These are phyloP conservation scores for Aspergillaceae sp. DNA, from an alignment of 2,329 filamentous ascomycete genomes.

Conservation along the genomic window DNA sequence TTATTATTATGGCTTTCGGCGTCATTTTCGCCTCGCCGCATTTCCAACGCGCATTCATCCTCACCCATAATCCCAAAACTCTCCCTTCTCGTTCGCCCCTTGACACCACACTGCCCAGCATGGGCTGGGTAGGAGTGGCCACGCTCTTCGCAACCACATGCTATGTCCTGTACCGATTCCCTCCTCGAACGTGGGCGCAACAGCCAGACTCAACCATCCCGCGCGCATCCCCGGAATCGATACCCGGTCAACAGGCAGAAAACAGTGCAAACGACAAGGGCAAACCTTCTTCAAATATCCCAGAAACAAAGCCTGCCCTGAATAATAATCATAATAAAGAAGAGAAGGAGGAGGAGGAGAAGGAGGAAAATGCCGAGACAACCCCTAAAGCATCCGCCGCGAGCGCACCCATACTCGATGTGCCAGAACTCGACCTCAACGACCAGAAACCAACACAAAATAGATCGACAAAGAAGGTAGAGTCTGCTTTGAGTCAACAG, in stretches of 20 bases:
- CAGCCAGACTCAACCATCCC: slow-evolving; percentile 5
- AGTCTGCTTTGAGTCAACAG: slow-evolving; percentile 3
- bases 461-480: slow-evolving; percentile 3
- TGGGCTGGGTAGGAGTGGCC: slow-evolving; percentile 36
- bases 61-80: not conserved
- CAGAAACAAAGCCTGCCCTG: not conserved
- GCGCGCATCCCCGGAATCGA: slow-evolving; percentile 11
- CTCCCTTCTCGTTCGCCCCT: not conserved
- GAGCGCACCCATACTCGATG: slow-evolving; percentile 14
- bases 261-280: slow-evolving; percentile 12
- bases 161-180: slow-evolving; percentile 34
- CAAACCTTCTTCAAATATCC: slow-evolving; percentile 11
- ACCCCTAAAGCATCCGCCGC: slow-evolving; percentile 31
- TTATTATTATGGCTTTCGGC: too few relatives aligned
- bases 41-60: not conserved
- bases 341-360: not conserved
- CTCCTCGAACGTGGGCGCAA: slow-evolving; percentile 26
- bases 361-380: slow-evolving; percentile 17
- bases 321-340: slow-evolving; percentile 3
- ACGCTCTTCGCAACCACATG: slow-evolving; percentile 31
- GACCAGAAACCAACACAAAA: slow-evolving; percentile 8
- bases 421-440: slow-evolving; percentile 27
- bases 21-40: not conserved
- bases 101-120: slow-evolving; percentile 14
- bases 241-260: slow-evolving; percentile 6